Evolutionary conservation across 768 basidiomycete genomes (phyloP), one percentile per base, ranked within the genome.

Genomic region (Pleurotus cornucopiae): DNA sequence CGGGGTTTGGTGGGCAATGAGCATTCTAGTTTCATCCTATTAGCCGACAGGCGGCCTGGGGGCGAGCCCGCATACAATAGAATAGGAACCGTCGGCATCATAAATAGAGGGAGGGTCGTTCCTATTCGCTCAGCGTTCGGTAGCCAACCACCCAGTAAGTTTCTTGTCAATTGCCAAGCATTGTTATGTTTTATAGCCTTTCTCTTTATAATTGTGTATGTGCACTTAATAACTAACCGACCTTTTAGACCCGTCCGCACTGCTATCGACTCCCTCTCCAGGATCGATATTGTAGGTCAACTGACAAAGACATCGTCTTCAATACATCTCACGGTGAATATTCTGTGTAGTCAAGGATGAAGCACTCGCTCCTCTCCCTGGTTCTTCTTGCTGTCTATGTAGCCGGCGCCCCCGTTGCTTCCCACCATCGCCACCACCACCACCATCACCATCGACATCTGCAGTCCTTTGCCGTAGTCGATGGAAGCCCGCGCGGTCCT

Each of bases 241-340:
- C 11, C 25, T 49, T 5, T 37, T 37, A 52, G 51, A 23, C 40
- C 38, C 51, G 51, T 39, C 51, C 40, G 11, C 14, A 52, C 30
- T 34, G 30, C 40, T 52, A 52, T 52, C 51, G 51, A 52, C 40
- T 52, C 51, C 38, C 38, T 18, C 14, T 39, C 38, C n/a, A 52
- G 51, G 51, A 52, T 52, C 51, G 51, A 20, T 52, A 52, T 52
- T 39, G 51, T 52, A 41, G 39, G 51, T 41, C 51, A 39, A 39
- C 16, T 39, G 12, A 13, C 41, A 44, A 14, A 9, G n/a, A 11
- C 18, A 25, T 6, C 11, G 11, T 20, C 16, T 6, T n/a, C 26
- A 11, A 18, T 9, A 52, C 11, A 39, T 18, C n/a, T 12, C 5
- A 40, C 23, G 12, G 21, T 25, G 20, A 25, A 20, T 18, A 23